Evolutionary conservation across 2,329 filamentous ascomycete genomes (phyloP), one percentile per base, ranked within the genome.

Genomic region (Pezicula rhizophila): DNA sequence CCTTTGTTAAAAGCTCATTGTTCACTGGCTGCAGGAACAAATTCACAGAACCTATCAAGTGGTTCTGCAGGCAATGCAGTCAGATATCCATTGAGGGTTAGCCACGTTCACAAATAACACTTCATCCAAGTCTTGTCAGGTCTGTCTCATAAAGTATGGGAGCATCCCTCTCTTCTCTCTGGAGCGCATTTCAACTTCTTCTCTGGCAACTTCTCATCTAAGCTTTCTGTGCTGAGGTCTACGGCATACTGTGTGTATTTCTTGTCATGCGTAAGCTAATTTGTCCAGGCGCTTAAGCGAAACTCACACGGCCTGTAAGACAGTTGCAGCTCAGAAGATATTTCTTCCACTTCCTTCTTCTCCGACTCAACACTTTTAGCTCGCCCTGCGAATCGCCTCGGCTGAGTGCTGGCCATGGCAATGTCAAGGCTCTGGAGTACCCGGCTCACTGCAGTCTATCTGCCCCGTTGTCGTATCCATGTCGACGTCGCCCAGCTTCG

Each of bases 41-140:
- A 54, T 49, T 46, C 43, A 48, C 48, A 57, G 56, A 58, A 57
- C 61, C 61, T 60, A 64, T 60, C 61, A 64, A 45, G 53, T 56
- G 52, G 54, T 53, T 57, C 50, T 60, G 45, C 46, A 52, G 51
- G 52, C 57, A 57, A 53, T 60, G 60, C 61, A 60, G 56, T 62
- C 50, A 57, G 39, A 58, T 58, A 57, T 62, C 60, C 60, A 63
- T 61, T 61, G 52, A 59, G 54, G 50, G 52, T 51, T 58, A 62
- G 61, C 60, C 61, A 64, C 60, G 61, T 64, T 58, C 52, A 48
- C 57, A 57, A 57, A 59, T 56, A 55, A 53, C 58, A 57, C 51
- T 61, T 57, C 55, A 54, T 53, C 54, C 50, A 49, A 53, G 44
- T 51, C 46, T 51, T 42, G 40, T 54, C 52, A 49, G 46, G 46